Evolutionary conservation across 2,329 filamentous ascomycete species (phyloP).

Genomic region (Alternaria sp.): DNA sequence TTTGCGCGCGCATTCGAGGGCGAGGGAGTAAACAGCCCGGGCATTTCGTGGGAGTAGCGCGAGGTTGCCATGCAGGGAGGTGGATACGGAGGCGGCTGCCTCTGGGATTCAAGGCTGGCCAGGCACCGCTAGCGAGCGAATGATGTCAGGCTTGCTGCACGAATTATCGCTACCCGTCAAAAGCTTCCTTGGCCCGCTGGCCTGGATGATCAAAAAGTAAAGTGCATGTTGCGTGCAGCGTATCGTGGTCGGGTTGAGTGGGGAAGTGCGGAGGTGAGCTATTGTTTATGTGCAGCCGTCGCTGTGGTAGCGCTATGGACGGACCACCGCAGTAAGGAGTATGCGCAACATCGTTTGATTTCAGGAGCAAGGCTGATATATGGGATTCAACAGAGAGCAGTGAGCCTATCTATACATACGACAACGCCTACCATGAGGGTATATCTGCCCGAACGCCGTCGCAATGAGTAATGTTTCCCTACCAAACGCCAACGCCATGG

Average conservation of each 20-base stretch:
- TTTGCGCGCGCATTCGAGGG: constrained; percentile 21
- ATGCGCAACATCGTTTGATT: background rate
- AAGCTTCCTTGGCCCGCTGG: constrained; percentile 6
- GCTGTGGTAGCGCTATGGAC: constrained; percentile 15
- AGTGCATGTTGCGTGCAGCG: constrained; percentile 23
- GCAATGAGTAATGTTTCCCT: background rate
- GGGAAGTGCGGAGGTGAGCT: constrained; percentile 18
- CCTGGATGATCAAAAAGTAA: constrained; percentile 16
- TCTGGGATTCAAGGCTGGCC: constrained; percentile 18
- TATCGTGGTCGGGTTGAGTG: constrained; percentile 12
- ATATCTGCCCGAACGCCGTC: constrained; percentile 24
- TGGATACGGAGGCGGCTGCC: constrained; percentile 26
- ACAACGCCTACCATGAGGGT: constrained; percentile 25
- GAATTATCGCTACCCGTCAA: constrained; percentile 6
- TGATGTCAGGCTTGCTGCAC: constrained; percentile 19
- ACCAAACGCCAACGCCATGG: constrained; percentile 5
- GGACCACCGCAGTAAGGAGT: background rate
- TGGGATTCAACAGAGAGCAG: constrained; percentile 11
- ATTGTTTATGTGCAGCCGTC: constrained; percentile 26
- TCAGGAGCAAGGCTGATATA: background rate
- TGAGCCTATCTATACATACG: background rate
- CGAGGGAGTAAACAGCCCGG: constrained; percentile 32
- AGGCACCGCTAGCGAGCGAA: constrained; percentile 10
- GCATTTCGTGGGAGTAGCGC: constrained; percentile 36
- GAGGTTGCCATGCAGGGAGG: constrained; percentile 32